A percentile compares a stretch with the other conserved stretches of the same genome.
Conservation (phyloP, 805 yeast genomes). For the Metschnikowia reukaufii region DNA sequence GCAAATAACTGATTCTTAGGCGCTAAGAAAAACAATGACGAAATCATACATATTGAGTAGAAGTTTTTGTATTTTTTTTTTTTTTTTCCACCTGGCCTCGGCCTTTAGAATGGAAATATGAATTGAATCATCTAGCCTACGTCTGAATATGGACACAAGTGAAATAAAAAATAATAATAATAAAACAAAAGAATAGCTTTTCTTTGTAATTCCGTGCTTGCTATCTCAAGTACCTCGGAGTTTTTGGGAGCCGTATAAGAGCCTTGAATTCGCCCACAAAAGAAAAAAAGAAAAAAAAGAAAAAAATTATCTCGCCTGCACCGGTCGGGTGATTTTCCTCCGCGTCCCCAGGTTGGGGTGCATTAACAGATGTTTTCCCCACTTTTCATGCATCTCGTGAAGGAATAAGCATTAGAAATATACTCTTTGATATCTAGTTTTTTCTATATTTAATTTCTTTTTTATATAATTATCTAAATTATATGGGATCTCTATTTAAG, state of each 20-base stretch:
- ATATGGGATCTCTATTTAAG: too few relatives aligned
- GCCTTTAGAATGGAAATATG: background rate
- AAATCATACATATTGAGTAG: background rate
- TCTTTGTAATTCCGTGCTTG: too few relatives aligned
- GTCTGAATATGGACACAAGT: background rate
- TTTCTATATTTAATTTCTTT: background rate
- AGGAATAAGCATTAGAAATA: background rate
- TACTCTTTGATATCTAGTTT: background rate
- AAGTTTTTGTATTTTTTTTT: background rate
- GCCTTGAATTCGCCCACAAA: background rate
- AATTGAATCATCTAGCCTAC: background rate
- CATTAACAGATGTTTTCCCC: constrained; percentile 3
- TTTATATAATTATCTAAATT: too few relatives aligned
- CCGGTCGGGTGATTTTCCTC: constrained; percentile 17
- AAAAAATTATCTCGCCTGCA: background rate
- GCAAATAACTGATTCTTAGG: background rate
- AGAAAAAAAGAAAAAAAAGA: too few relatives aligned
- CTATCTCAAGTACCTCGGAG: background rate
- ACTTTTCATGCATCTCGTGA: background rate
- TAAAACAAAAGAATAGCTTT: too few relatives aligned
- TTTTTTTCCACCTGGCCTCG: background rate
- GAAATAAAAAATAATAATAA: too few relatives aligned
- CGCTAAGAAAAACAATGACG: background rate
- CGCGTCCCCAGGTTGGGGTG: constrained; percentile 15
- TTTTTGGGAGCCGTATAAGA: background rate